Conservation (phyloP, 2,329 filamentous ascomycete species). For the Trichoderma sp. region DNA sequence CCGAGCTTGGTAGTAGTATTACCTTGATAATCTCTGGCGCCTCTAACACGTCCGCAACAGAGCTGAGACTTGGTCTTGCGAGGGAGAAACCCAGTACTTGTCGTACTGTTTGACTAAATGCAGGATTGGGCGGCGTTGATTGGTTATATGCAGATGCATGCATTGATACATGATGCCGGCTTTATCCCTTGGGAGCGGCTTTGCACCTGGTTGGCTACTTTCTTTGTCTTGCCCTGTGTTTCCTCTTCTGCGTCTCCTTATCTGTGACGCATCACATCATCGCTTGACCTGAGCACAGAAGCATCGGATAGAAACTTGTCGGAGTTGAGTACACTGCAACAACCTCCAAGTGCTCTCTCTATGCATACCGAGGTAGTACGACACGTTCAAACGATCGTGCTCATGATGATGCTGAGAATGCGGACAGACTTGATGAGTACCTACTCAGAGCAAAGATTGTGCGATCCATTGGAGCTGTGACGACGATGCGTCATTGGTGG, state of each 20-base stretch:
- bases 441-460: too few species aligned
- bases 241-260: not conserved
- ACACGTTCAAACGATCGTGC: not conserved
- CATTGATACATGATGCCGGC: not conserved
- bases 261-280: not conserved
- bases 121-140: too few species aligned
- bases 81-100: too few species aligned
- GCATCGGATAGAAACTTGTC: not conserved
- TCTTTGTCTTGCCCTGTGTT: not conserved
- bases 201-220: conserved; percentile 1
- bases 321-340: not conserved
- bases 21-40: not conserved
- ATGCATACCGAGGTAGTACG: too few species aligned
- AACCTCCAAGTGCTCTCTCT: too few species aligned
- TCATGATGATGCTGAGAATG: too few species aligned
- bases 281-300: not conserved
- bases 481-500: conserved; percentile 19
- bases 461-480: conserved; percentile 9
- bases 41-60: too few species aligned
- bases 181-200: not conserved
- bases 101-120: not conserved
- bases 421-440: too few species aligned
- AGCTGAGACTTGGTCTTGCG: too few species aligned
- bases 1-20: not conserved
- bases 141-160: conserved; percentile 3